Conservation (phyloP, 805 yeast genomes). For the Yarrowia keelungensis region DNA sequence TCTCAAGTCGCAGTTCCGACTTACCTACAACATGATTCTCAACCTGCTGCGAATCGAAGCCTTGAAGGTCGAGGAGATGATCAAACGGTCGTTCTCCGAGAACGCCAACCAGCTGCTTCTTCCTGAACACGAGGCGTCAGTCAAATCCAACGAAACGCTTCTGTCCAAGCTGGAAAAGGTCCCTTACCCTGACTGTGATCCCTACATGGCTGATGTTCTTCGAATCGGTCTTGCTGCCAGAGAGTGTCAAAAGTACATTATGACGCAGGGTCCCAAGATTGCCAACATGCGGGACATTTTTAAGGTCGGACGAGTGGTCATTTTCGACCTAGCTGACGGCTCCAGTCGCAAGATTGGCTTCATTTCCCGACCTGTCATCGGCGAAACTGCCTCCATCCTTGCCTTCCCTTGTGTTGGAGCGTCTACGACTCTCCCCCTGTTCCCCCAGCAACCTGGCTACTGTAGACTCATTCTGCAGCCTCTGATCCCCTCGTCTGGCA, state of each 20-base stretch:
- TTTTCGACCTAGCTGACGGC: constrained; percentile 48
- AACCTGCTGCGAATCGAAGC: constrained; percentile 93
- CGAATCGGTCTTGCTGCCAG: constrained; percentile 10
- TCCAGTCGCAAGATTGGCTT: constrained; percentile 20
- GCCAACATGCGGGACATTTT: constrained; percentile 46
- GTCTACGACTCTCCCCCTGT: constrained; percentile 12
- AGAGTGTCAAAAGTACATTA: constrained; percentile 4
- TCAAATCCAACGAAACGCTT: constrained; percentile 60
- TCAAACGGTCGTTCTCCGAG: constrained; percentile 93
- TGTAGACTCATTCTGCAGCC: constrained; percentile 9
- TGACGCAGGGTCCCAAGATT: constrained; percentile 19
- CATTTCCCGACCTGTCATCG: constrained; percentile 24
- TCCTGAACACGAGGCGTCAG: constrained; percentile 81
- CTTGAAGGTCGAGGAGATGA: constrained; percentile 94
- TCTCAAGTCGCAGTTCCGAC: constrained; percentile 86
- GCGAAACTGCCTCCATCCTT: constrained; percentile 9
- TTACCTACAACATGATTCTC: constrained; percentile 94
- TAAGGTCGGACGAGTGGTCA: constrained; percentile 55
- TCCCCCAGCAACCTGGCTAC: constrained; percentile 17
- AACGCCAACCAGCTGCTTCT: constrained; percentile 82
- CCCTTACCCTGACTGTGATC: constrained; percentile 23
- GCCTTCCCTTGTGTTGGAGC: constrained; percentile 23
- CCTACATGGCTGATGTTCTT: constrained; percentile 6
- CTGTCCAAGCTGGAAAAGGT: constrained; percentile 51
- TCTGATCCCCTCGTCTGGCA: constrained; percentile 19